Evolutionary conservation across 2,329 filamentous ascomycete species (phyloP).

Genomic region (Phialophora macrospora): DNA sequence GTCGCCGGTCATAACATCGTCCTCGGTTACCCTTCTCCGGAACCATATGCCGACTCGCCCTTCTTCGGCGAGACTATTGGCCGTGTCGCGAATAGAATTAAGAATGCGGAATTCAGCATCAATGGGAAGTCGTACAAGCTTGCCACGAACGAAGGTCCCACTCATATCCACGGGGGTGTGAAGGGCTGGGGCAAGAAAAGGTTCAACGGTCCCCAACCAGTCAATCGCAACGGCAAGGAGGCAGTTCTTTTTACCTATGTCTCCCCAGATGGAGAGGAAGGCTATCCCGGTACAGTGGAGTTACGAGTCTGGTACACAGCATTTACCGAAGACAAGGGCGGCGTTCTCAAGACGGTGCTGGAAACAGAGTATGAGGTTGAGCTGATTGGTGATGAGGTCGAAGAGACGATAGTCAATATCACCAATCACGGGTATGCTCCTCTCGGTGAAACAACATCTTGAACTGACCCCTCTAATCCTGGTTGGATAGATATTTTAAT

Average conservation of each 20-base stretch:
- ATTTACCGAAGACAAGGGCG: conserved; percentile 65
- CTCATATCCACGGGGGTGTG: conserved; percentile 74
- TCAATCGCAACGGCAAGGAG: conserved; percentile 64
- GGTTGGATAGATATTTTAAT: conserved; percentile 66
- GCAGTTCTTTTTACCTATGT: conserved; percentile 67
- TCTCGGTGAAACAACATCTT: not conserved
- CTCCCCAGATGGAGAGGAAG: conserved; percentile 77
- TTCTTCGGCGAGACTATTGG: conserved; percentile 96
- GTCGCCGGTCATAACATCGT: conserved; percentile 85
- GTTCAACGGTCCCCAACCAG: conserved; percentile 72
- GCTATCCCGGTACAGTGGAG: conserved; percentile 85
- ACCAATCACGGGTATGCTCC: conserved; percentile 87
- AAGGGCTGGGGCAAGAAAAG: conserved; percentile 80
- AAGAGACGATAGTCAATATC: conserved; percentile 91
- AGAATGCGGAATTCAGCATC: conserved; percentile 71
- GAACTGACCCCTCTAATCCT: conserved; percentile 15
- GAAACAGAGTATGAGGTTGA: conserved; percentile 89
- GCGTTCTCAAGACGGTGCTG: conserved; percentile 69
- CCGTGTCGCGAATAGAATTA: conserved; percentile 78
- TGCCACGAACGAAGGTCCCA: conserved; percentile 76
- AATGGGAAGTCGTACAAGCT: conserved; percentile 75
- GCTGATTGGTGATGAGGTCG: conserved; percentile 72
- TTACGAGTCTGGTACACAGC: conserved; percentile 78
- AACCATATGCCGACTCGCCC: conserved; percentile 76
- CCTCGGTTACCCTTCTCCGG: conserved; percentile 76